Conservation (phyloP, 169 alveolate genomes). For the Eimeria zaria region DNA sequence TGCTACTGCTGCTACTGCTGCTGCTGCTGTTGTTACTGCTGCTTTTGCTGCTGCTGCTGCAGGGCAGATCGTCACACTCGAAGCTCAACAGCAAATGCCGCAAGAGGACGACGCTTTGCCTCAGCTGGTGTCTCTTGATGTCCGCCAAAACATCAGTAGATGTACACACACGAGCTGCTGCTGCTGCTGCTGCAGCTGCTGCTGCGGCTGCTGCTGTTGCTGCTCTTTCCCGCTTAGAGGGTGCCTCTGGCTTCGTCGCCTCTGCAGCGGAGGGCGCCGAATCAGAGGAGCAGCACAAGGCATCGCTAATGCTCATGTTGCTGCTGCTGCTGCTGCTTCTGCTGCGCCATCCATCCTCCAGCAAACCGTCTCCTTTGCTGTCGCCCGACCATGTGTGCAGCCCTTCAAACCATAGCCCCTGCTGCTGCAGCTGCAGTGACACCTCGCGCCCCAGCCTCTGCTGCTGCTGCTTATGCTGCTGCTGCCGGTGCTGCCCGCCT, state of each 20-base stretch:
- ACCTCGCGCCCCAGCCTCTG: constrained; percentile 17
- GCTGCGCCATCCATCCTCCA: constrained; percentile 57
- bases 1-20: constrained; percentile 36
- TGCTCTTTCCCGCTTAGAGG: neutral
- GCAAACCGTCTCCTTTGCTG: constrained; percentile 20
- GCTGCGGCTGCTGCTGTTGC: constrained; percentile 57
- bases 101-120: constrained; percentile 50
- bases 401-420: constrained; percentile 75
- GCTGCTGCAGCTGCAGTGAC: constrained; percentile 70
- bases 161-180: constrained; percentile 29
- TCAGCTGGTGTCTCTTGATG: constrained; percentile 15
- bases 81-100: constrained; percentile 68
- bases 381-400: constrained; percentile 66
- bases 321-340: constrained; percentile 10
- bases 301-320: constrained; percentile 20
- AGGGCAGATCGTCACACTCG: constrained; percentile 17
- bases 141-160: constrained; percentile 24
- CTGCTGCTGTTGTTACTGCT: neutral
- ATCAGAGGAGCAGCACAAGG: constrained; percentile 28
- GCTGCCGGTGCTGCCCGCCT: constrained; percentile 50
- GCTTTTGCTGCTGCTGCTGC: constrained; percentile 14
- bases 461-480: constrained; percentile 41
- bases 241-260: neutral
- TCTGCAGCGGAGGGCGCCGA: neutral
- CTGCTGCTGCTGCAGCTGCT: constrained; percentile 73